phyloP scores from a whole-genome alignment of 2,329 filamentous ascomycete species.

The Fusarium siculi region DNA sequence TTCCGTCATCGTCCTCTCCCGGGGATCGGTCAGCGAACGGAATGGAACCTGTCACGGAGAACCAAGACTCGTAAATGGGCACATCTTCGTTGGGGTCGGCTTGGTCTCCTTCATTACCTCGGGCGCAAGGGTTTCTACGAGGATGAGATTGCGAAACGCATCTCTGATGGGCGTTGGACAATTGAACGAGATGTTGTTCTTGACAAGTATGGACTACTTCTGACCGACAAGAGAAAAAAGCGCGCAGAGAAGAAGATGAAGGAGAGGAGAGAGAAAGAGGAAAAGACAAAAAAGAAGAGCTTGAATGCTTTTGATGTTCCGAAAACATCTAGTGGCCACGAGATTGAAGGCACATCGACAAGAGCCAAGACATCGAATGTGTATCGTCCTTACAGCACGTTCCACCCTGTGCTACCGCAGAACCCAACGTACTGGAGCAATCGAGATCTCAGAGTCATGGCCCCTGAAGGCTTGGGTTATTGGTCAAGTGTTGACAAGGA shows the following conservation, averaged over 20 bases:
- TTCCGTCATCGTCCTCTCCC: constrained; percentile 13
- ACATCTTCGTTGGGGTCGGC: constrained; percentile 17
- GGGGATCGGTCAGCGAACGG: constrained; percentile 15
- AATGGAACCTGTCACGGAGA: constrained; percentile 9
- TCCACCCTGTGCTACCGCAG: constrained; percentile 37
- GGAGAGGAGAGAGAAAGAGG: constrained; percentile 8
- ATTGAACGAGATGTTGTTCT: constrained; percentile 20
- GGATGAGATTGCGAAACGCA: constrained; percentile 15
- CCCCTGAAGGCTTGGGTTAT: constrained; percentile 42
- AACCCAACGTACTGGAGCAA: constrained; percentile 40
- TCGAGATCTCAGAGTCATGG: constrained; percentile 44
- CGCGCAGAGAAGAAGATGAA: constrained; percentile 5
- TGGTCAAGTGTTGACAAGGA: constrained; percentile 37
- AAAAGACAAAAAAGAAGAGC: neutral
- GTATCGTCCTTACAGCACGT: constrained; percentile 45
- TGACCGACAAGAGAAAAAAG: constrained; percentile 21
- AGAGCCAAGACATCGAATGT: constrained; percentile 42
- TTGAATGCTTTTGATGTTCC: neutral
- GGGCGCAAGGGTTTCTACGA: constrained; percentile 7
- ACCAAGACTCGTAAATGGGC: constrained; percentile 4
- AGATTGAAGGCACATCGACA: constrained; percentile 11
- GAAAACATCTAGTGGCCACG: neutral
- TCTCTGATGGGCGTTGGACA: constrained; percentile 18
- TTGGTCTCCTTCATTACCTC: constrained; percentile 18
- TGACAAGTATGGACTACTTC: constrained; percentile 4